Base-by-base conservation (phyloP, 768 basidiomycete species). In the Boletus rufocinnamomeus region DNA sequence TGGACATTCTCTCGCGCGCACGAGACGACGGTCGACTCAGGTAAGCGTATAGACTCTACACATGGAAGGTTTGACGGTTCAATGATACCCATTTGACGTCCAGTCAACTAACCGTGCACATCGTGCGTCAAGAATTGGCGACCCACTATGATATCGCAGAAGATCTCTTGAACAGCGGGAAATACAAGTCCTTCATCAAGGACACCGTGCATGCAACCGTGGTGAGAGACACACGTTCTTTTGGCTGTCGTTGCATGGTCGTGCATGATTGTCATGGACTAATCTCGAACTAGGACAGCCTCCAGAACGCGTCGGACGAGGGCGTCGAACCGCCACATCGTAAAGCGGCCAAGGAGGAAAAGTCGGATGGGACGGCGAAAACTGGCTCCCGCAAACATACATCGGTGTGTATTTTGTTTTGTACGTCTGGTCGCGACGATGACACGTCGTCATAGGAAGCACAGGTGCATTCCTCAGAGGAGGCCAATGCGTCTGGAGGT, bases 61-160 rank as follows among this genome's bases (percentile, higher is more conserved):
- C 30, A 3, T 38, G 8, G 17, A 21, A n/a, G 13, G 28, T 50
- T 30, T 28, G 4, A 21, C 32, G n/a, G 5, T 32, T 19, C 38
- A 45, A 37, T 62, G 50, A 56, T 51, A 50, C 28, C 9, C 43
- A 16, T 38, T 16, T 50, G 45, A 56, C 41, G 23, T 63, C 3
- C 32, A 72, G 71, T 32, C 47, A 74, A 56, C 56, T 76, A 28
- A 86, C 86, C 2, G 76, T 76, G 17, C 80, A 81, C 25, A 74
- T 79, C 14, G 75, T 88, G 27, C 80, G 86, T 14, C 68, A 73
- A 55, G 65, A 75, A n/a, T 52, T 88, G 1, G 86, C 87, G 69
- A 63, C 72, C 27, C 62, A 75, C 25, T 74, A 85, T 45, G 57
- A 63, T 4, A 68, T 88, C n/a, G 74, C 77, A 10, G 61, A 71